These are phyloP conservation scores for Trypanosoma scelopori DNA, from an alignment of 208 protist genomes.

Conservation along the genomic window DNA sequence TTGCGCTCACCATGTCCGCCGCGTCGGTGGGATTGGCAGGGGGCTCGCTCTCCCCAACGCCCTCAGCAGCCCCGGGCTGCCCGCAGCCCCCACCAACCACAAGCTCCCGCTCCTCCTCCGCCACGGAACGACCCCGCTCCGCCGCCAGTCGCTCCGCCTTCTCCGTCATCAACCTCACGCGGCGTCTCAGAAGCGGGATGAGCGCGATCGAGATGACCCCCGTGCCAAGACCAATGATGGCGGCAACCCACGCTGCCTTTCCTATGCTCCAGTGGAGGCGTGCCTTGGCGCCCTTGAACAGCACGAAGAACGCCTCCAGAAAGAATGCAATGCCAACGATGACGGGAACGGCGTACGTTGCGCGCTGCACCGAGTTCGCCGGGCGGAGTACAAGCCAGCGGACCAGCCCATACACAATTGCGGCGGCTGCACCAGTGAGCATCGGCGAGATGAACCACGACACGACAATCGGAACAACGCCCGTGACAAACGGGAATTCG, in stretches of 20 bases:
- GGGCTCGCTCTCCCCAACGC: background rate
- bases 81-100: background rate
- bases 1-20: background rate
- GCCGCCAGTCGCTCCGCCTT: constrained; percentile 30
- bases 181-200: constrained; percentile 57
- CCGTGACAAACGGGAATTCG: constrained; percentile 72
- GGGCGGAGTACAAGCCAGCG: constrained; percentile 55
- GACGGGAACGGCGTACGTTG: constrained; percentile 58
- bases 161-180: constrained; percentile 34
- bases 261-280: constrained; percentile 54
- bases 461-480: constrained; percentile 68
- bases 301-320: constrained; percentile 78
- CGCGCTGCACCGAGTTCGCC: constrained; percentile 48
- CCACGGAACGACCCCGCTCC: constrained; percentile 12
- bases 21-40: background rate
- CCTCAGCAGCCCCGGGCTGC: constrained; percentile 1
- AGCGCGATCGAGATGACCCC: constrained; percentile 45
- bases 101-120: constrained; percentile 23
- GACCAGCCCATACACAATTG: constrained; percentile 54
- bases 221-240: constrained; percentile 44
- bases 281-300: constrained; percentile 69
- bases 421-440: constrained; percentile 57
- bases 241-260: constrained; percentile 56
- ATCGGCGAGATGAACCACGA: constrained; percentile 85
- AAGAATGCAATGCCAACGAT: constrained; percentile 74